These are phyloP conservation scores for Diplodia seriata DNA, from an alignment of 2,329 filamentous ascomycete genomes.

Conservation along the genomic window DNA sequence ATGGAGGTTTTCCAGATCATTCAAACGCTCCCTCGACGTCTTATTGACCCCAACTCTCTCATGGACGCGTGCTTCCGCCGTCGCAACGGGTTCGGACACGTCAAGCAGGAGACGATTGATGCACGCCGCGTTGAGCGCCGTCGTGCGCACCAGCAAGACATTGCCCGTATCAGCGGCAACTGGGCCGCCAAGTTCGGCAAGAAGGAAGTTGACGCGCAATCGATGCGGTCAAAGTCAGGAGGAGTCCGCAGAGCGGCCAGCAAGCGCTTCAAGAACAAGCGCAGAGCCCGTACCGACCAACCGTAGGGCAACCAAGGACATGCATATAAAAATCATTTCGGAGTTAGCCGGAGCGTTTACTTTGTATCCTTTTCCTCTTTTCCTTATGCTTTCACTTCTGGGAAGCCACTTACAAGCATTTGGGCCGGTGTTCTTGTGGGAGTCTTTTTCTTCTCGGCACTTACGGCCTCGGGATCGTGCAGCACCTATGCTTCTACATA, in stretches of 20 bases:
- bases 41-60: conserved; percentile 81
- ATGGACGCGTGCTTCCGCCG: conserved; percentile 84
- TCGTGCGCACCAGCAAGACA: conserved; percentile 32
- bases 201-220: conserved; percentile 18
- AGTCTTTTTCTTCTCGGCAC: not conserved
- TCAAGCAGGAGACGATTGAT: conserved; percentile 84
- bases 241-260: conserved; percentile 26
- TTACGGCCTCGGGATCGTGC: conserved; percentile 18
- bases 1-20: conserved; percentile 98
- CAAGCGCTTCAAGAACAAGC: conserved; percentile 28
- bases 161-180: conserved; percentile 32
- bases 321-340: conserved; percentile 16
- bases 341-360: conserved; percentile 21
- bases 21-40: conserved; percentile 79
- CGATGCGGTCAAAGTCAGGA: conserved; percentile 9
- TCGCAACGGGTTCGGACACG: conserved; percentile 78
- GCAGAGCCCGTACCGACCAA: conserved; percentile 29
- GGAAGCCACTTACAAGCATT: conserved; percentile 26
- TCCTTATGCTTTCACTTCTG: conserved; percentile 17
- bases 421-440: conserved; percentile 18
- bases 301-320: conserved; percentile 17
- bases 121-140: conserved; percentile 71
- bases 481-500: conserved; percentile 20
- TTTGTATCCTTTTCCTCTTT: conserved; percentile 2
- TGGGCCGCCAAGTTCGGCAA: conserved; percentile 25